These are phyloP conservation scores for Jacaranda mimosifolia DNA, from an alignment of 257 asterid genomes.

Conservation along the genomic window DNA sequence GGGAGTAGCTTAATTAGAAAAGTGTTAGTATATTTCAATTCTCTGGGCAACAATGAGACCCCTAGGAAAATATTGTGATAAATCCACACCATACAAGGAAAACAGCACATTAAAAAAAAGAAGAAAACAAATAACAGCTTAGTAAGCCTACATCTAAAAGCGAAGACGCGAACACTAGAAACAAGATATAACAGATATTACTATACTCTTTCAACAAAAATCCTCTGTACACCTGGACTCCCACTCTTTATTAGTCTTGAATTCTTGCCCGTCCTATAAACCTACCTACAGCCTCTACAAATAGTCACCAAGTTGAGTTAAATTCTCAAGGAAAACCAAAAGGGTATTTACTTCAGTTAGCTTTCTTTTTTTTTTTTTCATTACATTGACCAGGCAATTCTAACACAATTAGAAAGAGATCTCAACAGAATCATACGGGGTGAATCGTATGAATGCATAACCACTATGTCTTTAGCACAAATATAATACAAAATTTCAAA, in stretches of 20 bases:
- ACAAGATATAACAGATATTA: neutral
- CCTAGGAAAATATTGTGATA: neutral
- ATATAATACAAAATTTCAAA: neutral
- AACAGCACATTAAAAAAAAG: neutral
- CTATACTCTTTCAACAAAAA: neutral
- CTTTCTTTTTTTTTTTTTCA: neutral
- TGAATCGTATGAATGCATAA: neutral
- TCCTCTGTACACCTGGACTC: neutral
- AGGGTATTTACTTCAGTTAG: neutral
- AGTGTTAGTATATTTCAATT: neutral
- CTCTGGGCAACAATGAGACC: neutral
- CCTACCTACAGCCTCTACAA: neutral
- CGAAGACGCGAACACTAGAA: neutral
- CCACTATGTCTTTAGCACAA: neutral
- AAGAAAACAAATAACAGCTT: conserved; percentile 1
- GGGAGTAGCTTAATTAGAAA: neutral
- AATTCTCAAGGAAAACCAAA: neutral
- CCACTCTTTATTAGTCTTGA: neutral
- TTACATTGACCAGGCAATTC: conserved; percentile 4
- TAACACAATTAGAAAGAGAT: neutral
- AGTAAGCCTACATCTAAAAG: conserved; percentile 7
- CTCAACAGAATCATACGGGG: neutral
- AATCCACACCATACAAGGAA: neutral
- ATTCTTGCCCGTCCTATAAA: conserved; percentile 16
- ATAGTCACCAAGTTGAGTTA: conserved; percentile 1